Conservation (phyloP, 2,329 filamentous ascomycete species). For the Aspergillus novofumigatus region DNA sequence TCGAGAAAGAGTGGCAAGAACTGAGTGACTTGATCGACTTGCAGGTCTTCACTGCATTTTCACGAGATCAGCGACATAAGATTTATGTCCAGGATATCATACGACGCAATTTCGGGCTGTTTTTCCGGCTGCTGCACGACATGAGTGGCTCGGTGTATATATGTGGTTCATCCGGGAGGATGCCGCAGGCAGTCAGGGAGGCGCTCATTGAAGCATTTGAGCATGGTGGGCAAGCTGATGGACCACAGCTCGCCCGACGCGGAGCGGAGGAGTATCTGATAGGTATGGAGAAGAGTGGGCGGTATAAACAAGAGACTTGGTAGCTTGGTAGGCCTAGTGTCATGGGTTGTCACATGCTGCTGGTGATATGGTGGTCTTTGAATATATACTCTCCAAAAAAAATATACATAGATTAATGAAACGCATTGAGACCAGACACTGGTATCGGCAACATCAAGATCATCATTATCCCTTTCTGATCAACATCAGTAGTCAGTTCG, state of each 20-base stretch:
- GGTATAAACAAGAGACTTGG: constrained; percentile 70
- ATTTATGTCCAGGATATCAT: constrained; percentile 66
- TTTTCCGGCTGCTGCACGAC: constrained; percentile 52
- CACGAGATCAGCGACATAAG: constrained; percentile 62
- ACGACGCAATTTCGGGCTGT: constrained; percentile 45
- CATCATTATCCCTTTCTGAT: neutral
- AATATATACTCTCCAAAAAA: neutral
- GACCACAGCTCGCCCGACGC: constrained; percentile 32
- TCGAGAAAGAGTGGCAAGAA: constrained; percentile 66
- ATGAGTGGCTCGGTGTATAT: constrained; percentile 50
- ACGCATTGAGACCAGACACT: constrained; percentile 2
- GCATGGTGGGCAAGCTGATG: constrained; percentile 44
- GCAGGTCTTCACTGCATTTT: constrained; percentile 63
- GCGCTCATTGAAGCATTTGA: constrained; percentile 61
- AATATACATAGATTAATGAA: neutral
- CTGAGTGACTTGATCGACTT: constrained; percentile 44
- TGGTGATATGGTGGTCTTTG: neutral
- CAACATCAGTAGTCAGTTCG: neutral
- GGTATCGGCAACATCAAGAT: neutral
- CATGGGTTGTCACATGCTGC: neutral
- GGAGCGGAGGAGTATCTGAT: constrained; percentile 55
- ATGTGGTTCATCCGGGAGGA: constrained; percentile 59
- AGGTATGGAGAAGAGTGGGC: constrained; percentile 57
- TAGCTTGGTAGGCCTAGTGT: constrained; percentile 24
- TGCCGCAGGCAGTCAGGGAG: constrained; percentile 66